Evolutionary conservation across 2,329 filamentous ascomycete species (phyloP), one percentile per base, ranked within the genome.

Genomic region (Arthrobotrys megalospora): DNA sequence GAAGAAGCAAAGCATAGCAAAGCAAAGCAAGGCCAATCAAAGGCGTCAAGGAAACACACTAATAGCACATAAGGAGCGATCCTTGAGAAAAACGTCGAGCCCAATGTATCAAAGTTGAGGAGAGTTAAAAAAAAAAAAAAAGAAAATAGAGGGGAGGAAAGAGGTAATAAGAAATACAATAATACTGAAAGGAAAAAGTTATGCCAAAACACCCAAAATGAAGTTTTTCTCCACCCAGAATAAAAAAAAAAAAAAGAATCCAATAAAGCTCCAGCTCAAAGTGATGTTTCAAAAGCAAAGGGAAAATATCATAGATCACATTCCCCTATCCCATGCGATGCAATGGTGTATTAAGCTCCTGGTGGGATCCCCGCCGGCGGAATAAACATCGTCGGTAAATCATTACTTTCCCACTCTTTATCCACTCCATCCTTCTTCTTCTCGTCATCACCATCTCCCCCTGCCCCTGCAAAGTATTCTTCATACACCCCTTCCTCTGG

Each of bases 381-480:
- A 65, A 66, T 77, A 55, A 77, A 77, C 41, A 77, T 77, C 34
- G 66, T 77, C 28, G 73, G 73, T 36, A 77, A 58, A 71, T 77
- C 73, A 63, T 77, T 77, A 68, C 66, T 77, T 41, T 77, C 73
- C 73, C 73, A 77, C 38, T 68, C 52, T 32, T 76, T 76, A 76
- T 76, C 72, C 11, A 21, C 66, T 1, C 66, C 66, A 8, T 62
- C 73, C 19, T 71, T 68, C 66, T 71, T 70, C 21, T 63, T 70
- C 1, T 63, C 43, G 32, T 58, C 66, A 16, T 77, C 66, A 36
- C 58, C 66, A 11, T 76, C 63, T 16, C 8, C 62, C 24, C 63
- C 71, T 8, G 28, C 66, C 16, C 50, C 66, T 10, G 58, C 60
- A 53, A 77, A 77, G 60, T 77, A 77, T 52, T 71, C 66, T 2